Base-by-base conservation (phyloP, 805 yeast genomes). In the Osmozyma mogii region DNA sequence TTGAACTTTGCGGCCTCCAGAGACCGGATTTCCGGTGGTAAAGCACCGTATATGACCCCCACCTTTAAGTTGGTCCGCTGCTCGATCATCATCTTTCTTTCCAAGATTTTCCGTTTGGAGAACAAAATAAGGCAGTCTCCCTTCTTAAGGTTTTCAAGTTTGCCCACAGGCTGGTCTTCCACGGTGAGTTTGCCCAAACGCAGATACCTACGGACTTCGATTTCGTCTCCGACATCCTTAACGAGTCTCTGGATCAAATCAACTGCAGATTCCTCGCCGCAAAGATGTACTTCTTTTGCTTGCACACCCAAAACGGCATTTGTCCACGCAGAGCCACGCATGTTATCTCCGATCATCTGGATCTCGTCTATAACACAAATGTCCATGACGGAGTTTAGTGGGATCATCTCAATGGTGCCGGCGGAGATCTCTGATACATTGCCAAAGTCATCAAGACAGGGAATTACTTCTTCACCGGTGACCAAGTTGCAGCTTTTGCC, bases 111-210 rank as follows among this genome's bases (percentile, higher is more conserved):
- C 27, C 71, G 65, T 51, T 88, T 84, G 11, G 92, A 76, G 49
- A 92, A 89, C 10, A 87, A 81, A 19, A 92, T 87, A 11, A 92
- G 61, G 59, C 97, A 89, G 52, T 92, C 98, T 10, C 97, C 97
- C 17, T 63, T 66, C 28, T 56, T 45, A 25, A 84, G 49, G 12
- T 60, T 60, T 6, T 44, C 44, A 16, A 74, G 41, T 4, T 40
- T 41, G 0, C 57, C 56, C 3, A 57, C 45, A 9, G 53, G 45
- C 9, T 41, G 33, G 8, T 45, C 27, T 37, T 72, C 79, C 9
- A 82, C 76, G 9, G 66, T 58, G 16, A 89, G 64, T 28, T 75
- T 68, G 0, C 95, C 94, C 34, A 88, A 56, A 42, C 99, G 67
- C 30, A 80, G 58, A 52, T 89, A 89, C 24, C 64, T 59, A 32